A percentile compares a stretch with the other conserved stretches of the same genome.
These are phyloP conservation scores for Pseudogymnoascus pannorum DNA, from an alignment of 2,329 filamentous ascomycete species.

Conservation along the genomic window DNA sequence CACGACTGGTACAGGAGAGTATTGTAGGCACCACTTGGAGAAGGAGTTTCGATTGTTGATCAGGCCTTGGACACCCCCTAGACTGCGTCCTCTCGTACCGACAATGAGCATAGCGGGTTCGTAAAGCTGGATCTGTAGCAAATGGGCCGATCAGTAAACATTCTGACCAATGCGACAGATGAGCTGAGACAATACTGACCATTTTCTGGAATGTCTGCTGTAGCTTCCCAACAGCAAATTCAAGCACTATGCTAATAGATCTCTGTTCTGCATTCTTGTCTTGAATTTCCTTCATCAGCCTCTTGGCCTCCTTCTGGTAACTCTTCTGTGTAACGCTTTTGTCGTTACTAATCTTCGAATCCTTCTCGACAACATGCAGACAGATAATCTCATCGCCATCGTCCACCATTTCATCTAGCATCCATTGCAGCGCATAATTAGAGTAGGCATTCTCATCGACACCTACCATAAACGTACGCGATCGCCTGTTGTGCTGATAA, in stretches of 20 bases:
- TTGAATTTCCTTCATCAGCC: constrained; percentile 58
- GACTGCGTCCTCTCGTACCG: constrained; percentile 59
- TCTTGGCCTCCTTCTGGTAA: constrained; percentile 58
- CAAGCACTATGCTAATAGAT: constrained; percentile 63
- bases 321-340: constrained; percentile 49
- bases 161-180: neutral
- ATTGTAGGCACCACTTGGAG: constrained; percentile 68
- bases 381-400: constrained; percentile 72
- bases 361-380: constrained; percentile 63
- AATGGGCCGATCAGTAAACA: constrained; percentile 11
- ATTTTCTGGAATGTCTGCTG: constrained; percentile 67
- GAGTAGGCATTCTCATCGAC: constrained; percentile 70
- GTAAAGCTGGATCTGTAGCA: constrained; percentile 60
- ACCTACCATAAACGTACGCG: constrained; percentile 64
- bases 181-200: constrained; percentile 37
- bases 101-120: constrained; percentile 67
- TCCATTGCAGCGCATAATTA: constrained; percentile 66
- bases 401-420: constrained; percentile 69
- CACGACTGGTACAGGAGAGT: constrained; percentile 67
- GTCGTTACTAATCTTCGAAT: constrained; percentile 57
- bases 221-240: constrained; percentile 65
- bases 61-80: constrained; percentile 63
- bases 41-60: constrained; percentile 55
- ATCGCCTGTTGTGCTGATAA: constrained; percentile 60
- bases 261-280: constrained; percentile 63